Conservation (phyloP, 225 moss, liverwort and hornwort species). For the Neckera pumila region DNA sequence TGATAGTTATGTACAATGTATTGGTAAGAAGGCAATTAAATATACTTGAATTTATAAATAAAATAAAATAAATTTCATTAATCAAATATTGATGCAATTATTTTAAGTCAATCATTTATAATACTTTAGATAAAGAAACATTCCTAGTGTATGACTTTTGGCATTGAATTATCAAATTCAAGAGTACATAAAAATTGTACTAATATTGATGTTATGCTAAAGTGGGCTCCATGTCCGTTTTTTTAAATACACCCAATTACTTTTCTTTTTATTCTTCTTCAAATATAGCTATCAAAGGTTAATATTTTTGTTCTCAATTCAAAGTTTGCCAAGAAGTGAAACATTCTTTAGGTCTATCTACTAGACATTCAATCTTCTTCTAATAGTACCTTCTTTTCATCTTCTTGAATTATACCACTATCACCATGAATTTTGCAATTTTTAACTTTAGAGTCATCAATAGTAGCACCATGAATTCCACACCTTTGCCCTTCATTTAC, state of each 20-base stretch:
- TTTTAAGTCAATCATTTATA: background rate
- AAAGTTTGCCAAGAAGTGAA: background rate
- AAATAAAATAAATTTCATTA: background rate
- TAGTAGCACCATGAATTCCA: background rate
- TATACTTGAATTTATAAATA: background rate
- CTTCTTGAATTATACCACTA: background rate
- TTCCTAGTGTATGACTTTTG: too few relatives aligned
- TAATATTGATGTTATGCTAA: too few relatives aligned
- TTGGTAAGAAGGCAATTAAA: background rate
- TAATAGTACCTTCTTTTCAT: background rate
- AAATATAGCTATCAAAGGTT: too few relatives aligned
- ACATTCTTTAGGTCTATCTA: background rate
- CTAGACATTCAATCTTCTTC: background rate
- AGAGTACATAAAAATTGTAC: background rate
- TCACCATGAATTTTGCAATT: conserved; percentile 5
- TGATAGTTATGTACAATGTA: too few relatives aligned
- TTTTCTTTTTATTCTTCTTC: too few relatives aligned
- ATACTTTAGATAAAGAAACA: background rate
- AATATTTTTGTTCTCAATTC: background rate
- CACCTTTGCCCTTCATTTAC: conserved; percentile 4
- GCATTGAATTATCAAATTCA: background rate
- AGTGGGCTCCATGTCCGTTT: background rate
- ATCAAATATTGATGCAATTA: background rate
- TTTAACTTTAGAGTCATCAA: background rate
- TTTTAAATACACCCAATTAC: too few relatives aligned